Evolutionary conservation across 768 basidiomycete genomes (phyloP).

Genomic region (Xanthoconium stramineum): DNA sequence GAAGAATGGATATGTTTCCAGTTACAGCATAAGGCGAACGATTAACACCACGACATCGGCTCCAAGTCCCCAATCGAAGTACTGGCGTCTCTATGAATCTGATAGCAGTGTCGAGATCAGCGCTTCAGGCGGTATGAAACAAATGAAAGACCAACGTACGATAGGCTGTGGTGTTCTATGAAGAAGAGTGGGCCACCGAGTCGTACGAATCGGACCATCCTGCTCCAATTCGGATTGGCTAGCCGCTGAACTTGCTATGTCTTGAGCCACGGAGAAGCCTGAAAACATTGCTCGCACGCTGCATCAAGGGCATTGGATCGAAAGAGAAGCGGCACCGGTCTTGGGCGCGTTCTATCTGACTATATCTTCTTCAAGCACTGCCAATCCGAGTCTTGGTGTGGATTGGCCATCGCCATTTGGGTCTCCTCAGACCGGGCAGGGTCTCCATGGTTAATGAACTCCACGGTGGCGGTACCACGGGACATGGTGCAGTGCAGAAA

Average conservation of each 20-base stretch:
- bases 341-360: constrained; percentile 8
- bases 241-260: constrained; percentile 8
- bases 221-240: neutral
- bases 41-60: neutral
- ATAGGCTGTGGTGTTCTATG: constrained; percentile 15
- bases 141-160: neutral
- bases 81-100: neutral
- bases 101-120: constrained; percentile 10
- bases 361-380: constrained; percentile 15
- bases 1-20: neutral
- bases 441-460: neutral
- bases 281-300: constrained; percentile 9
- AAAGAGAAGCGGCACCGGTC: constrained; percentile 23
- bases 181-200: neutral
- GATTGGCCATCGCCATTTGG: neutral
- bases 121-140: neutral
- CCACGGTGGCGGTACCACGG: neutral
- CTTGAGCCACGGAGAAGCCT: constrained; percentile 5
- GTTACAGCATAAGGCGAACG: neutral
- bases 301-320: constrained; percentile 11
- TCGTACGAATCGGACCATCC: constrained; percentile 16
- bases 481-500: constrained; percentile 1
- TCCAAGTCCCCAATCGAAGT: neutral
- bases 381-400: constrained; percentile 3
- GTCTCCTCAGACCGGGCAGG: neutral